Percentiles rank a stretch among this genome's conserved stretches.
Conservation (phyloP, 2,329 filamentous ascomycete genomes). For the Botryotinia globosa region DNA sequence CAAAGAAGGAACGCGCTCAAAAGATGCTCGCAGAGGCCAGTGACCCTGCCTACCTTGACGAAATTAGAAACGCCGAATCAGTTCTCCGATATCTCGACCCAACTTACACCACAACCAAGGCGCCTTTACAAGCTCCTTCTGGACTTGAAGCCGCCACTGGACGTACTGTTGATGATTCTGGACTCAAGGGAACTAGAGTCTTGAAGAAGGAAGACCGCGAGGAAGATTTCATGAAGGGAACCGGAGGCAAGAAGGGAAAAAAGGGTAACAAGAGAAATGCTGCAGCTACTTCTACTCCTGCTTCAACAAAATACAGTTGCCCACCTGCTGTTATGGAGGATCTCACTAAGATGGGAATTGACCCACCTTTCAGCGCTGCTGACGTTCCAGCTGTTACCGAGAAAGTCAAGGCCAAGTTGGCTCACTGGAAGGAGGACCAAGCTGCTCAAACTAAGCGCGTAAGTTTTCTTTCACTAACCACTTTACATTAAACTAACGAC, state of each 20-base stretch:
- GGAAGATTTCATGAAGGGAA: slow-evolving; percentile 75
- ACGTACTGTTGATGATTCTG: slow-evolving; percentile 80
- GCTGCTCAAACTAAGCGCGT: slow-evolving; percentile 86
- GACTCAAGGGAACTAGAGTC: slow-evolving; percentile 79
- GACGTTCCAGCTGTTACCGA: slow-evolving; percentile 78
- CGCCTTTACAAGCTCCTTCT: slow-evolving; percentile 62
- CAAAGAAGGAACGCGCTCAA: slow-evolving; percentile 72
- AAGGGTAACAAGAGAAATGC: slow-evolving; percentile 73
- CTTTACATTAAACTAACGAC: slow-evolving; percentile 38
- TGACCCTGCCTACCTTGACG: slow-evolving; percentile 84
- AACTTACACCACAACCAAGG: slow-evolving; percentile 60
- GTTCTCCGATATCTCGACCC: slow-evolving; percentile 92
- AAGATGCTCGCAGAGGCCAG: slow-evolving; percentile 77
- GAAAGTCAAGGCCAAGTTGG: slow-evolving; percentile 89
- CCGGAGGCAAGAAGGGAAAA: slow-evolving; percentile 80
- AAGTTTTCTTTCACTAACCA: slow-evolving; percentile 41
- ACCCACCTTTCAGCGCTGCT: slow-evolving; percentile 80
- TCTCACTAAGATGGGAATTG: slow-evolving; percentile 76
- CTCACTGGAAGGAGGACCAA: slow-evolving; percentile 89
- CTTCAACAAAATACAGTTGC: slow-evolving; percentile 69
- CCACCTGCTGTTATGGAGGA: slow-evolving; percentile 91
- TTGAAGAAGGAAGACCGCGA: slow-evolving; percentile 89
- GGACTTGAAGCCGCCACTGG: slow-evolving; percentile 75
- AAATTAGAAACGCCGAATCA: slow-evolving; percentile 85
- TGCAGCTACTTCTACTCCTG: slow-evolving; percentile 42